A percentile compares a stretch with the other conserved stretches of the same genome.
Evolutionary conservation across 169 alveolate genomes (phyloP).

Genomic region (Hepatocystis sp.): DNA sequence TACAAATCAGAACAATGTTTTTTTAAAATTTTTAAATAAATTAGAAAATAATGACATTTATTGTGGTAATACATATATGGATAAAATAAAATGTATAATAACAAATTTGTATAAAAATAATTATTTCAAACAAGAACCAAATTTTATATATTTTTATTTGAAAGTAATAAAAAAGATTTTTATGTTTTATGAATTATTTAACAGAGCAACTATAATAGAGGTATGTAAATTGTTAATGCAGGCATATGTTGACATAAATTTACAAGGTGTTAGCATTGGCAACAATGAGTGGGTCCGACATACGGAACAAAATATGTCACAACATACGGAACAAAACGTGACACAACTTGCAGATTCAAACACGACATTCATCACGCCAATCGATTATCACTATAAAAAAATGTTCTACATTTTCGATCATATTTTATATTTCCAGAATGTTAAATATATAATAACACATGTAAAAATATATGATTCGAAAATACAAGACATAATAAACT

Average conservation of each 20-base stretch:
- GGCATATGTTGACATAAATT: constrained; percentile 32
- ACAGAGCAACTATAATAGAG: constrained; percentile 27
- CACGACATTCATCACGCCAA: too few relatives aligned
- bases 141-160: constrained; percentile 34
- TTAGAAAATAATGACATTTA: constrained; percentile 27
- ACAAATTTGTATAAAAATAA: constrained; percentile 16
- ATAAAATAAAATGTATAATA: constrained; percentile 26
- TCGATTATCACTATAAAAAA: too few relatives aligned
- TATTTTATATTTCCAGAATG: constrained; percentile 42
- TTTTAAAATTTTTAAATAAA: constrained; percentile 30
- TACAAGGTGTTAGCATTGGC: too few relatives aligned
- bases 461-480: constrained; percentile 50
- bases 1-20: constrained; percentile 16
- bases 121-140: constrained; percentile 20
- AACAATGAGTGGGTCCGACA: too few relatives aligned
- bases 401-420: constrained; percentile 26
- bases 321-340: too few relatives aligned
- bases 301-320: too few relatives aligned
- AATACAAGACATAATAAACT: constrained; percentile 39
- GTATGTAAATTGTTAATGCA: constrained; percentile 9
- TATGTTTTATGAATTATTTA: constrained; percentile 9
- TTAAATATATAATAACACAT: constrained; percentile 41
- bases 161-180: constrained; percentile 46
- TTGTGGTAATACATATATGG: constrained; percentile 10
- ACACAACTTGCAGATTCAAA: too few relatives aligned